Conservation (phyloP, 768 basidiomycete species). For the Tricholoma matsutake region DNA sequence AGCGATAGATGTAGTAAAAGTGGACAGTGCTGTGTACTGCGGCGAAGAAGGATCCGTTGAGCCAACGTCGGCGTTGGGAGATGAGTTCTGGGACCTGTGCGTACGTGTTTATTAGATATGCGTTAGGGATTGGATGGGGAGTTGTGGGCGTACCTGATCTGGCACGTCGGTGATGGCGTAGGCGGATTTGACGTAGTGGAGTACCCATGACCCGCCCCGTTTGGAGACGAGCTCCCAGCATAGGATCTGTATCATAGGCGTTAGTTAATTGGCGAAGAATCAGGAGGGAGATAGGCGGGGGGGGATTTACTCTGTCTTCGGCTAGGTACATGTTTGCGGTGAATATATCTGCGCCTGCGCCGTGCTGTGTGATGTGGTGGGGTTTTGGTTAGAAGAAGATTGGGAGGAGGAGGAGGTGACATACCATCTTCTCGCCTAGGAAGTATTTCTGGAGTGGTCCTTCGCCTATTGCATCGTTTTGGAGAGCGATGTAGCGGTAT, state of each 20-base stretch:
- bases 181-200: conserved; percentile 96
- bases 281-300: too few species aligned
- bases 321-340: conserved; percentile 97
- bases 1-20: conserved; percentile 94
- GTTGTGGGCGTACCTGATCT: conserved; percentile 54
- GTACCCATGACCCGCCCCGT: conserved; percentile 81
- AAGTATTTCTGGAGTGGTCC: conserved; percentile 96
- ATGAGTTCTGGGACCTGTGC: conserved; percentile 84
- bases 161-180: conserved; percentile 93
- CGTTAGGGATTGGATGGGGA: too few species aligned
- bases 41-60: conserved; percentile 98
- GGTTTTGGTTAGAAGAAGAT: background rate
- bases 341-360: conserved; percentile 85
- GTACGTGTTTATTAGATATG: too few species aligned
- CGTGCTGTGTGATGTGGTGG: conserved; percentile 50
- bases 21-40: conserved; percentile 89
- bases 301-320: conserved; percentile 65
- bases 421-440: conserved; percentile 89
- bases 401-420: conserved; percentile 15
- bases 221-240: conserved; percentile 99
- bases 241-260: conserved; percentile 52
- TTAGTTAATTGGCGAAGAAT: too few species aligned
- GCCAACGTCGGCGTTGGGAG: conserved; percentile 92
- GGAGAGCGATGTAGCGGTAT: conserved; percentile 86
- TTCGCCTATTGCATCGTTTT: conserved; percentile 79